Evolutionary conservation across 1,284 basidiomycete species (phyloP), one percentile per base, ranked within the genome.

Genomic region (Cutaneotrichosporon cavernicola): DNA sequence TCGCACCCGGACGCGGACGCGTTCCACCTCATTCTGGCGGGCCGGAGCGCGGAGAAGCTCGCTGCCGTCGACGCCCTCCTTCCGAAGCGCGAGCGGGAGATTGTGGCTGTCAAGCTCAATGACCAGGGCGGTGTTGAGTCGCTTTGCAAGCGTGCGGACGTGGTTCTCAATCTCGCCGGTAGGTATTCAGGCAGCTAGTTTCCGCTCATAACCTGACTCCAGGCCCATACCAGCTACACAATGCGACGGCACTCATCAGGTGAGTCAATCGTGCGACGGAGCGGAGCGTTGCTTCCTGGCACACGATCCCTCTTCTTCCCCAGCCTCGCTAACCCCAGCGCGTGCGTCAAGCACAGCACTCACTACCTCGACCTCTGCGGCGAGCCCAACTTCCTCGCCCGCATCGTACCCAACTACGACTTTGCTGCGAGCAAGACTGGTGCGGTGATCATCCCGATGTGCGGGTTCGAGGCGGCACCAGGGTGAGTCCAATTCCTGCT

Each of bases 401-500:
- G 84, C 36, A 83, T 88, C 63, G 83, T 89, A 59, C 70, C 80
- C 5, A 73, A 85, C 82, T 89, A 84, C 71, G 88, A 91, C 77
- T 88, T 85, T 69, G 72, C 83, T 5, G 90, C 90, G 0, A 84
- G 83, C 18, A 86, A 87, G 73, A 88, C 86, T 0, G 84, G 85
- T 21, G 81, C 89, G 1, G 84, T 88, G 65, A 88, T 93, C 65
- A 83, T 91, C 9, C 88, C 87, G 13, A 82, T 85, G 4, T 89
- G 86, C 65, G 90, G 88, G 0, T 85, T 89, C 67, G 90, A 91
- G 76, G 88, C 88, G 18, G 74, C 90, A 16, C 89, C 90, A 2
- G 86, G 87, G 78, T 76, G 72, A 56, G 81, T 76, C 5, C 32
- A 26, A 26, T 9, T 47, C 46, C 40, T 31, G 5, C 10, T n/a